These are phyloP conservation scores for Fonsecaea multimorphosa DNA, from an alignment of 2,329 filamentous ascomycete genomes.

Conservation along the genomic window DNA sequence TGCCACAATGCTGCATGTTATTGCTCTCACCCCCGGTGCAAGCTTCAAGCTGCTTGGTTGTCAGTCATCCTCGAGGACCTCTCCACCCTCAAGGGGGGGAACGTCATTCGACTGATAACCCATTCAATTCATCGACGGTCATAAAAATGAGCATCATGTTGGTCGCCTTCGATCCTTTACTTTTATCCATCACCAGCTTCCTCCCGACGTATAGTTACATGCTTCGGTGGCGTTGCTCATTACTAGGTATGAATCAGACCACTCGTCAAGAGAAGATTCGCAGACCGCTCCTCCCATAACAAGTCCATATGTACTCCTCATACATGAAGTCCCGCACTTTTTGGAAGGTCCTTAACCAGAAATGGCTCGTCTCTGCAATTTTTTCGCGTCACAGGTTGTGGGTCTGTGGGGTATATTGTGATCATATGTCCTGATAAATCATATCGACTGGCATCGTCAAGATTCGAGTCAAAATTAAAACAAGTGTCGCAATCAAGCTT, in stretches of 20 bases:
- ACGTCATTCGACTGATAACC: not conserved
- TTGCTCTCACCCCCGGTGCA: not conserved
- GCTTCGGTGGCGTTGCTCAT: not conserved
- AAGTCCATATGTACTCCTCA: constrained; percentile 16
- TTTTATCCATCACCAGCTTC: constrained; percentile 9
- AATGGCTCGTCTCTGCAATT: not conserved
- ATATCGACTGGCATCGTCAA: constrained; percentile 28
- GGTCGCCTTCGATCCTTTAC: not conserved
- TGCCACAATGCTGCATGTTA: not conserved
- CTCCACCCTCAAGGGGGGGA: not conserved
- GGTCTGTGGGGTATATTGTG: constrained; percentile 30
- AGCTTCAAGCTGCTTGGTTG: not conserved
- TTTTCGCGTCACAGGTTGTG: constrained; percentile 24
- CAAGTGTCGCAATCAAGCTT: constrained; percentile 7
- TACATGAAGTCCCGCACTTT: constrained; percentile 23
- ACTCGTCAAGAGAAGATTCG: not conserved
- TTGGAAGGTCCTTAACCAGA: constrained; percentile 10
- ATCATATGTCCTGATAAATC: constrained; percentile 35
- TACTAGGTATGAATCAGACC: not conserved
- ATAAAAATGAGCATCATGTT: not conserved
- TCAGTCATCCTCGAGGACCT: not conserved
- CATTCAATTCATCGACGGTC: not conserved
- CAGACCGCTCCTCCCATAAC: not conserved
- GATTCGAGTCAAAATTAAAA: constrained; percentile 6
- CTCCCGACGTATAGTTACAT: constrained; percentile 12